Evolutionary conservation across 495 filamentous ascomycete genomes (phyloP), one percentile per base, ranked within the genome.

Genomic region (Penicillium fimorum): DNA sequence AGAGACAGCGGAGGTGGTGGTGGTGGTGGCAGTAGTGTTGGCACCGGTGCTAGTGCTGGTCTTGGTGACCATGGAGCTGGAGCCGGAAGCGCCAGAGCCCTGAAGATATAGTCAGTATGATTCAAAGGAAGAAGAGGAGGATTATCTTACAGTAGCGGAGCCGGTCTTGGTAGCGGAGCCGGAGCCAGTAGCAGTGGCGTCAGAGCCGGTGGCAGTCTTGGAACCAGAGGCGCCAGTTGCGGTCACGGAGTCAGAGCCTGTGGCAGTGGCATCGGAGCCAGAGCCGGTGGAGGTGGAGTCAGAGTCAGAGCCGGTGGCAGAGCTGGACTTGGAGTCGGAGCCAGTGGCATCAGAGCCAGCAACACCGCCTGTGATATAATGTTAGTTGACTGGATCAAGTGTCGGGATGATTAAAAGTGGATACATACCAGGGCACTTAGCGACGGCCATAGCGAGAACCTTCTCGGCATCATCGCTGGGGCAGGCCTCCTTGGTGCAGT

Each of bases 401-500:
- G 13, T 11, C 4, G 5, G 11, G n/a, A 25, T n/a, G 5, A 38
- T 38, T 10, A 24, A 25, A 12, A 10, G 8, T 4, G 41, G 27
- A 10, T 30, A 59, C 64, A 12, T 59, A 57, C 64, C 62, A 58
- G 74, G 65, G 70, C 71, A 74, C 53, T 68, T 49, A 29, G 64
- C 69, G 48, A 70, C 57, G 50, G 74, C 79, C 69, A 64, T 61
- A 12, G 63, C 25, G 32, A 77, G 45, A 12, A 74, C 74, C 54
- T 69, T 68, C 24, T 55, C 57, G 11, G 72, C 65, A 50, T 80
- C 74, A 54, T 76, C 75, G 15, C 70, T 64, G 13, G 72, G 69
- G 77, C 91, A 95, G 48, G 82, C 78, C 72, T 87, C 69, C 53
- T 75, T 69, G 49, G 88, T 82, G 80, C 91, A 96, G 75, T 96